Conservation (phyloP, 805 yeast genomes). For the Wickerhamiella siamensis region DNA sequence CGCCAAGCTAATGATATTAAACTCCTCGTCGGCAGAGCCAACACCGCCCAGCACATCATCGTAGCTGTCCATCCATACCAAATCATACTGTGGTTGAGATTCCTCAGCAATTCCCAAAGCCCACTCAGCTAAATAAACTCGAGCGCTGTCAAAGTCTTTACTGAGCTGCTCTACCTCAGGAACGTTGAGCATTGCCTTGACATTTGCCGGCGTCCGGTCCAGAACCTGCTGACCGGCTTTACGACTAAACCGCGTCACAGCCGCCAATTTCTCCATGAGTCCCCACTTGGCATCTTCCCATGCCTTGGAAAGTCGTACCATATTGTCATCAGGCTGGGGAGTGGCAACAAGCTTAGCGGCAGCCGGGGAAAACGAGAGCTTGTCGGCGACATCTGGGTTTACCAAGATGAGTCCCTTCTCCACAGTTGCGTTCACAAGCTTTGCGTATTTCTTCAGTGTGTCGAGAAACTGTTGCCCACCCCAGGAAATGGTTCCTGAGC, state of each 20-base stretch:
- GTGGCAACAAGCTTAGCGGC: constrained; percentile 20
- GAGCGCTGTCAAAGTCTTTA: constrained; percentile 85
- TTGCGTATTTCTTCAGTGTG: constrained; percentile 39
- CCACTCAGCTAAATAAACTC: constrained; percentile 90
- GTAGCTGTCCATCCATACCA: constrained; percentile 26
- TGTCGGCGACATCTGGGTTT: constrained; percentile 61
- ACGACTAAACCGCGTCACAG: constrained; percentile 50
- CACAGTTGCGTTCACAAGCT: constrained; percentile 50
- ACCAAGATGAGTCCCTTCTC: constrained; percentile 63
- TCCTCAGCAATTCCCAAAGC: constrained; percentile 88
- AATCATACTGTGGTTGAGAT: constrained; percentile 34
- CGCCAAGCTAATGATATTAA: constrained; percentile 32
- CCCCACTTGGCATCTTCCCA: constrained; percentile 72
- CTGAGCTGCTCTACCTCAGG: constrained; percentile 74
- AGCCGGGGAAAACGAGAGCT: constrained; percentile 41
- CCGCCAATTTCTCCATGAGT: constrained; percentile 69
- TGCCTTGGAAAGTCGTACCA: constrained; percentile 31
- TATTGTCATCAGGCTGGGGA: constrained; percentile 21
- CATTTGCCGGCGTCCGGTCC: constrained; percentile 40
- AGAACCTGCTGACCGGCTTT: constrained; percentile 49
- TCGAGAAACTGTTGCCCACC: constrained; percentile 74
- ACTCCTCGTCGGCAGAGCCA: constrained; percentile 19
- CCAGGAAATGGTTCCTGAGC: constrained; percentile 45
- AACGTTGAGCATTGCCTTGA: constrained; percentile 45
- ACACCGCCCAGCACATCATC: constrained; percentile 20